Base-by-base conservation (phyloP, 176 grass and related monocot species). In the Puccinellia tenuiflora region DNA sequence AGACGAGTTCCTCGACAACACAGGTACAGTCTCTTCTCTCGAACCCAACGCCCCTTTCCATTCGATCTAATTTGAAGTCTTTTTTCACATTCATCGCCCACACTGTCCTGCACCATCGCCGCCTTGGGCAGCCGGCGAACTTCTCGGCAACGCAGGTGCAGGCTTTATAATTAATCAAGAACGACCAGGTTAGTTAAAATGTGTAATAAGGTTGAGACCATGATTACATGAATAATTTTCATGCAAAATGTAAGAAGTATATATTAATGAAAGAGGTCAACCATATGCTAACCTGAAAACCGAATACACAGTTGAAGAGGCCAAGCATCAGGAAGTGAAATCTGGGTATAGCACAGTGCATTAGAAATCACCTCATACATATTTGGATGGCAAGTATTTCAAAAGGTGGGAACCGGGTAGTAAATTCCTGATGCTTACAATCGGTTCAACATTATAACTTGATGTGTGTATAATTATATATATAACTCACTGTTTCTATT, bases 291-390 rank as follows among this genome's bases (percentile, higher is more conserved):
- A 97, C 94, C 92, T 97, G 94, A 69, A 97, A 94, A 43, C 92
- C 92, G 77, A 94, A 97, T 47, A 97, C 69, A 71, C 83, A 94
- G 43, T 94, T 90, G 70, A 94, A 87, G 86, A 97, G 87, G 69
- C 86, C 92, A 89, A 80, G 88, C 86, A 45, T 88, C 84, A 66
- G 94, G 94, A 31, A 97, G 77, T 68, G 81, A 60, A 85, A 94
- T 82, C 94, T 97, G 75, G 83, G 8, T 2, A 87, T 53, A 79
- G 76, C 29, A 81, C 52, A 84, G 84, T 20, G 70, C 54, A 45
- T 60, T 67, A 37, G 45, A 68, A 26, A 75, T 78, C 78, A 38
- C 51, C n/a, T n/a, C n/a, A 69, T 22, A 78, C 30, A 77, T n/a
- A 14, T 40, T 12, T 5, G 38, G 33, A 60, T 67, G 45, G 24